These are phyloP conservation scores for Phytophthora palmivora DNA, from an alignment of 352 stramenopile genomes.

Conservation along the genomic window DNA sequence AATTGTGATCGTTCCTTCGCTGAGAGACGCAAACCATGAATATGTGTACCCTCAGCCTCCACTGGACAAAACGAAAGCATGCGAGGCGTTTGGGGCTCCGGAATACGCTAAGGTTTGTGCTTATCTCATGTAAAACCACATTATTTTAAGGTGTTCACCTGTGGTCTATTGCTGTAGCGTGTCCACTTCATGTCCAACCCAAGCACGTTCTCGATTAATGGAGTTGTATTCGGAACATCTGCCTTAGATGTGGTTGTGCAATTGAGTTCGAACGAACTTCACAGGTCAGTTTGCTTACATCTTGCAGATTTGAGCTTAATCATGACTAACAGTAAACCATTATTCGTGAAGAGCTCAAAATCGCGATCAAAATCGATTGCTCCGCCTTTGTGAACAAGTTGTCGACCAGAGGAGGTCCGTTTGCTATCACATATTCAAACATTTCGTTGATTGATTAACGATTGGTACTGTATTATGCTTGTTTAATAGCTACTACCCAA, in stretches of 20 bases:
- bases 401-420: conserved; percentile 79
- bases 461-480: background rate
- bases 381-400: conserved; percentile 82
- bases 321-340: background rate
- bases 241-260: conserved; percentile 93
- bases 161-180: conserved; percentile 47
- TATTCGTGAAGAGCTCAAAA: conserved; percentile 43
- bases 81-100: conserved; percentile 63
- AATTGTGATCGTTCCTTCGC: conserved; percentile 95
- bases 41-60: conserved; percentile 96
- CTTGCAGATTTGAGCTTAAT: background rate
- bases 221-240: conserved; percentile 93
- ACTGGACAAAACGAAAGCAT: conserved; percentile 88
- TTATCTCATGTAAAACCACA: background rate
- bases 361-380: conserved; percentile 73
- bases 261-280: conserved; percentile 82
- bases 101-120: conserved; percentile 69
- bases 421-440: background rate
- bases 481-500: conserved; percentile 68
- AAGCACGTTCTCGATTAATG: conserved; percentile 95
- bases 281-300: conserved; percentile 42
- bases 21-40: conserved; percentile 96
- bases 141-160: conserved; percentile 12
- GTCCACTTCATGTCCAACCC: conserved; percentile 97
- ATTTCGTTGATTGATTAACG: conserved; percentile 1